These are phyloP conservation scores for Hypoxylon subgilvum DNA, from an alignment of 495 filamentous ascomycete genomes.

Conservation along the genomic window DNA sequence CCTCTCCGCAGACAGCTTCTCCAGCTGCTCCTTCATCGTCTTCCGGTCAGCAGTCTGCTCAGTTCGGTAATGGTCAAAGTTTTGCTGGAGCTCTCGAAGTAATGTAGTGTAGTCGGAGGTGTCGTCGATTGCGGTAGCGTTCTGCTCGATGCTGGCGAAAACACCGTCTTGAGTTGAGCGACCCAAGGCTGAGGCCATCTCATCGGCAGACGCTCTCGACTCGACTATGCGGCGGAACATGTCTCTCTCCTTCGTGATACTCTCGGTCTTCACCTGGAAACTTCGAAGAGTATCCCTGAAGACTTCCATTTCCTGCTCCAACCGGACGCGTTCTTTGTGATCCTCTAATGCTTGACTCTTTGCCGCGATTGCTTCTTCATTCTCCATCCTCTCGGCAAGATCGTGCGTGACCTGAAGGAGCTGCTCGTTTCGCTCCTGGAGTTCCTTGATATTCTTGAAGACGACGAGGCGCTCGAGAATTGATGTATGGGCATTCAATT, in stretches of 20 bases:
- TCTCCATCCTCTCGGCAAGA: constrained; percentile 87
- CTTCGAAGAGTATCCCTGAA: constrained; percentile 75
- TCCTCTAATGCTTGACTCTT: constrained; percentile 72
- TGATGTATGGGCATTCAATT: constrained; percentile 80
- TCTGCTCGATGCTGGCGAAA: constrained; percentile 59
- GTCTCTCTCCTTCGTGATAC: constrained; percentile 92
- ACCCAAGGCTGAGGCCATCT: constrained; percentile 69
- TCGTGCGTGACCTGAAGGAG: constrained; percentile 81
- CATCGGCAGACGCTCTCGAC: constrained; percentile 64
- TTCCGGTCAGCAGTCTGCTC: constrained; percentile 80
- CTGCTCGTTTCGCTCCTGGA: constrained; percentile 87
- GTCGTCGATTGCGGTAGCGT: constrained; percentile 47
- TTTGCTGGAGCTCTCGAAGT: constrained; percentile 81
- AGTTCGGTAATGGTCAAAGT: constrained; percentile 88
- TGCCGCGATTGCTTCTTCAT: constrained; percentile 77
- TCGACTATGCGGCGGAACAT: constrained; percentile 95
- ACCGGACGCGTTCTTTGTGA: constrained; percentile 71
- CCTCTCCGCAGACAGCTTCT: constrained; percentile 81
- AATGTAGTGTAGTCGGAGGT: constrained; percentile 69
- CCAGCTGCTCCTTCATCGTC: constrained; percentile 83
- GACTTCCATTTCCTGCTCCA: constrained; percentile 67
- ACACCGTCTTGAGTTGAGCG: constrained; percentile 63
- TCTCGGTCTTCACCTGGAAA: constrained; percentile 79
- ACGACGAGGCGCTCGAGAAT: constrained; percentile 82
- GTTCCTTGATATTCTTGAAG: constrained; percentile 81